phyloP scores from a whole-genome alignment of 2,329 filamentous ascomycete species.

The Sclerotinia sclerotiorum region DNA sequence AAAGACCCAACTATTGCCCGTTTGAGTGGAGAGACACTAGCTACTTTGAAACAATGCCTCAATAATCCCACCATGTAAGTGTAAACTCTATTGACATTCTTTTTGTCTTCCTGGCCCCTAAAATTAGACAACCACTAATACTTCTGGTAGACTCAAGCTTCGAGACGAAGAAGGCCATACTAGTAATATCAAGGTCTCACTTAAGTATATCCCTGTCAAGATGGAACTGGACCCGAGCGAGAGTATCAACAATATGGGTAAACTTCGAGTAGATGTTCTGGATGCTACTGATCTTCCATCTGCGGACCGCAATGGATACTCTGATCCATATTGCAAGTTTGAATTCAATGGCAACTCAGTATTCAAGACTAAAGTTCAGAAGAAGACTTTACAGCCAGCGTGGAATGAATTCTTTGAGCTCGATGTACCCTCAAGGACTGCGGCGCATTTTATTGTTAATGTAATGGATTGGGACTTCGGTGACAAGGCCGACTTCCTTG shows the following conservation, averaged over 20 bases:
- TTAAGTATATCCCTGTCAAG: conserved; percentile 91
- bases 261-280: conserved; percentile 86
- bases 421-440: conserved; percentile 78
- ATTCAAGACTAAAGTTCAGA: conserved; percentile 92
- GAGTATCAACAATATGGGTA: conserved; percentile 99
- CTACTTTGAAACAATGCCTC: conserved; percentile 83
- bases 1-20: conserved; percentile 77
- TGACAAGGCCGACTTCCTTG: conserved; percentile 90
- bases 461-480: conserved; percentile 97
- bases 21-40: conserved; percentile 78
- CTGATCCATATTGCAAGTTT: conserved; percentile 96
- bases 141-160: conserved; percentile 77
- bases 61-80: conserved; percentile 24
- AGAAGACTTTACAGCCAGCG: conserved; percentile 90
- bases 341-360: conserved; percentile 84
- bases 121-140: conserved; percentile 56
- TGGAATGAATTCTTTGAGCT: conserved; percentile 98
- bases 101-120: conserved; percentile 27
- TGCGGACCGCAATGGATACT: conserved; percentile 93
- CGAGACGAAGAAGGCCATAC: conserved; percentile 73
- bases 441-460: conserved; percentile 76
- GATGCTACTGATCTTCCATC: conserved; percentile 86
- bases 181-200: conserved; percentile 82
- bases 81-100: conserved; percentile 49
- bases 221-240: conserved; percentile 94